Evolutionary conservation across 2,329 filamentous ascomycete species (phyloP).

Genomic region (Clonostachys solani): DNA sequence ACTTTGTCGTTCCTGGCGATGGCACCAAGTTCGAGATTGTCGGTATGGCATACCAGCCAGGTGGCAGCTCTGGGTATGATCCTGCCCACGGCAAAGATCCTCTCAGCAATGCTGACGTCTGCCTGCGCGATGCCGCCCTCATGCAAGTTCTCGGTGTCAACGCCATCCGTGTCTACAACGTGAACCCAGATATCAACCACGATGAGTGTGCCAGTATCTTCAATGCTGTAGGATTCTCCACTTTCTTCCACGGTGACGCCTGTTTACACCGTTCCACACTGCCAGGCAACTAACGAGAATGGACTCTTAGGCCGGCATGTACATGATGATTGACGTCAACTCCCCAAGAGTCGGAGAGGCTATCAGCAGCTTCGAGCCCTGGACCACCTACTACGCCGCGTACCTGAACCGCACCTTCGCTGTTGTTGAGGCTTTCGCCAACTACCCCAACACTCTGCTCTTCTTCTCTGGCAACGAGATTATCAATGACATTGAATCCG

Average conservation of each 20-base stretch:
- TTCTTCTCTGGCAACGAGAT: slow-evolving; percentile 82
- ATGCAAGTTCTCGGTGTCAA: slow-evolving; percentile 63
- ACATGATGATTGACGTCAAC: slow-evolving; percentile 67
- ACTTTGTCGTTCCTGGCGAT: slow-evolving; percentile 56
- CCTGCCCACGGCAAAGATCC: slow-evolving; percentile 50
- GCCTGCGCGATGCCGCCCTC: slow-evolving; percentile 60
- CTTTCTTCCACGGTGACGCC: background rate
- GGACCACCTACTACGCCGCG: slow-evolving; percentile 52
- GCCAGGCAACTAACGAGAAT: background rate
- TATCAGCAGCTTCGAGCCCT: slow-evolving; percentile 49
- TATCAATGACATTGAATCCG: slow-evolving; percentile 62
- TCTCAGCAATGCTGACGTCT: slow-evolving; percentile 52
- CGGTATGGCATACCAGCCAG: slow-evolving; percentile 66
- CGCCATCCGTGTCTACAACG: slow-evolving; percentile 66
- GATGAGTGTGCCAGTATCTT: slow-evolving; percentile 65
- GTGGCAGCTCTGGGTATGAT: slow-evolving; percentile 59
- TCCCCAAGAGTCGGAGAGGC: slow-evolving; percentile 56
- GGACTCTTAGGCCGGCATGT: slow-evolving; percentile 51
- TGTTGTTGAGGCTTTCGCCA: slow-evolving; percentile 62
- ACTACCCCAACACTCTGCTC: slow-evolving; percentile 62
- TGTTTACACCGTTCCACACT: too few relatives aligned
- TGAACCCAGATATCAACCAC: slow-evolving; percentile 62
- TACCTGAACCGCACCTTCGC: slow-evolving; percentile 66
- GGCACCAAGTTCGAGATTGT: slow-evolving; percentile 62
- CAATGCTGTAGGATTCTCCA: slow-evolving; percentile 41